Evolutionary conservation across 1,284 basidiomycete genomes (phyloP).

Genomic region (Tetrapyrgos nigripes): DNA sequence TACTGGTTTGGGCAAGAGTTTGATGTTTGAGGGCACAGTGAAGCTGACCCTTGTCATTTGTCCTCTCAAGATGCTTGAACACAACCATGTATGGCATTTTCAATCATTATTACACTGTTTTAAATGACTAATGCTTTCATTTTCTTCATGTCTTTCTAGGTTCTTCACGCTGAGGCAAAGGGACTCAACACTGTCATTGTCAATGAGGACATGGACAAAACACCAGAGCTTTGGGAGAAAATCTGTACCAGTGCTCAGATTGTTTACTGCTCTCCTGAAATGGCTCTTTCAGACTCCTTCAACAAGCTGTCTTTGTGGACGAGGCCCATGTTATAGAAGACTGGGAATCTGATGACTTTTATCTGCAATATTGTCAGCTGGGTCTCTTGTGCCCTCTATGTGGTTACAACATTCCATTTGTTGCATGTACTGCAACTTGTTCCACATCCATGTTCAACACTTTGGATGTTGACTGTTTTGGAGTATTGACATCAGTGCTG

Average conservation of each 20-base stretch:
- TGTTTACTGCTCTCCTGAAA: background rate
- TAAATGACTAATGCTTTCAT: too few relatives aligned
- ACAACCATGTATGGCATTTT: background rate
- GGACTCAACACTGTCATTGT: background rate
- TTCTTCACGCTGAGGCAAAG: background rate
- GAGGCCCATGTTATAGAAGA: background rate
- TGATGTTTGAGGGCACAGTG: background rate
- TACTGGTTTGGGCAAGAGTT: background rate
- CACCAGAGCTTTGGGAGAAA: background rate
- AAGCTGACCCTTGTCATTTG: background rate
- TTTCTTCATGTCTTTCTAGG: background rate
- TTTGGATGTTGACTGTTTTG: slow-evolving; percentile 2
- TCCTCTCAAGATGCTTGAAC: background rate
- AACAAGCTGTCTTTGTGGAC: background rate
- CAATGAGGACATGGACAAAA: slow-evolving; percentile 4
- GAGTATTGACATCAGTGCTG: slow-evolving; percentile 5
- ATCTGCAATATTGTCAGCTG: background rate
- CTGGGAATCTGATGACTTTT: background rate
- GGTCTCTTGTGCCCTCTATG: background rate
- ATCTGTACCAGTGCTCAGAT: background rate
- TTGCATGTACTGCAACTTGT: slow-evolving; percentile 3
- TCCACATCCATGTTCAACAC: background rate
- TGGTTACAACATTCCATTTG: background rate
- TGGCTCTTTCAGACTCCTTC: background rate
- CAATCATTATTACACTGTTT: background rate